These are phyloP conservation scores for Hibiscus tridactylites DNA, from an alignment of 345 rosid species.

Conservation along the genomic window DNA sequence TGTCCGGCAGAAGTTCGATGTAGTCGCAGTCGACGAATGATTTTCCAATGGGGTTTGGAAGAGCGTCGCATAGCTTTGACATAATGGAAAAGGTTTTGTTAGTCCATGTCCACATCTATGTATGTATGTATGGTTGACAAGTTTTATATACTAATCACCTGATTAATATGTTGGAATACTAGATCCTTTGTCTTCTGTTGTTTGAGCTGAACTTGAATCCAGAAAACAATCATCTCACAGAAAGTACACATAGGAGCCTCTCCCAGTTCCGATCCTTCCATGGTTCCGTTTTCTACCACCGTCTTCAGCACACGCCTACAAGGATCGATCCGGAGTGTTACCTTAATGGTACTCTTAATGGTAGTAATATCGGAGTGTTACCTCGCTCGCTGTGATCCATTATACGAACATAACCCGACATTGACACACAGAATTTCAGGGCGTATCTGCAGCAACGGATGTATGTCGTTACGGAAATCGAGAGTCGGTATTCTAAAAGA, in stretches of 20 bases:
- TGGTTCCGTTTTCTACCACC: constrained; percentile 16
- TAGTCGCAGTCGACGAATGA: constrained; percentile 36
- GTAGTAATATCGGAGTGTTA: not conserved
- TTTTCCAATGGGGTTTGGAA: constrained; percentile 42
- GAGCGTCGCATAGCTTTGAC: constrained; percentile 39
- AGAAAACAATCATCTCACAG: constrained; percentile 42
- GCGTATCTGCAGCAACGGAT: constrained; percentile 22
- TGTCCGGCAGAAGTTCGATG: constrained; percentile 29
- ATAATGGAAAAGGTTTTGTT: not conserved
- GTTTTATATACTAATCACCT: constrained; percentile 21
- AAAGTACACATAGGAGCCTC: constrained; percentile 31
- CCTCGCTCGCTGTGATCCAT: constrained; percentile 19
- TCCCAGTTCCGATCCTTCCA: not conserved
- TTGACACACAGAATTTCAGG: constrained; percentile 49
- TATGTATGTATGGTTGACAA: not conserved
- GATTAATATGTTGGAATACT: constrained; percentile 27
- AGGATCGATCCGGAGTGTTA: not conserved
- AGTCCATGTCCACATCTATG: not conserved
- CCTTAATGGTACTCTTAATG: constrained; percentile 4
- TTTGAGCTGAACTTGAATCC: constrained; percentile 45
- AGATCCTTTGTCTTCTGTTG: constrained; percentile 41
- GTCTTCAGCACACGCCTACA: constrained; percentile 25
- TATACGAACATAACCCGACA: constrained; percentile 33
- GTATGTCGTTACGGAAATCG: not conserved
- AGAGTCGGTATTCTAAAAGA: not conserved